Percentiles rank a stretch among this genome's conserved stretches.
phyloP scores from a whole-genome alignment of 2,329 filamentous ascomycete species.

The Simplicillium sp. region DNA sequence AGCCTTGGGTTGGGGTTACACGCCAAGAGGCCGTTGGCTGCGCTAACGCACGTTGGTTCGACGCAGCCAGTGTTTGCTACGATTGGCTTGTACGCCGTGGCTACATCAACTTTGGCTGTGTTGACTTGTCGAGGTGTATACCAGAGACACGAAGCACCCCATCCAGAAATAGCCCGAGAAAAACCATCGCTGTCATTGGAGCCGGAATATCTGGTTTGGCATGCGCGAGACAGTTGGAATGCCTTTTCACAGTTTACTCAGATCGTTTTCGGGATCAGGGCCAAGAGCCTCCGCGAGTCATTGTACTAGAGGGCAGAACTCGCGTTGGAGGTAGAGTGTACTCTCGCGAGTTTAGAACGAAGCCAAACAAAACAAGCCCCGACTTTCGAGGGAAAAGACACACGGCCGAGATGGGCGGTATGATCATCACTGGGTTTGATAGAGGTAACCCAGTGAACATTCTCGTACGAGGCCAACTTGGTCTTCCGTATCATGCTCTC shows the following conservation, averaged over 20 bases:
- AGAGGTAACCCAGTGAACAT: conserved; percentile 89
- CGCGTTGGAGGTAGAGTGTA: conserved; percentile 90
- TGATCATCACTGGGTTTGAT: conserved; percentile 97
- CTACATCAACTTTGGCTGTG: conserved; percentile 94
- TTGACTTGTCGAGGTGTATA: conserved; percentile 53
- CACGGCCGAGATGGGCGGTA: conserved; percentile 94
- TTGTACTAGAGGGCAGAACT: conserved; percentile 78
- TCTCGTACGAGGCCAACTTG: conserved; percentile 82
- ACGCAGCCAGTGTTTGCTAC: conserved; percentile 78
- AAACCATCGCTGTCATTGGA: conserved; percentile 77
- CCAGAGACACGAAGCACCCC: conserved; percentile 19
- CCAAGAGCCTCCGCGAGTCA: conserved; percentile 61
- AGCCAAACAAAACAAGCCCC: conserved; percentile 38
- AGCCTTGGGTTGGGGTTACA: conserved; percentile 73
- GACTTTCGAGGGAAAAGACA: conserved; percentile 50
- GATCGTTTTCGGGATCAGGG: conserved; percentile 54
- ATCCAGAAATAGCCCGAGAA: conserved; percentile 30
- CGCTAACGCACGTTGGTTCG: conserved; percentile 81
- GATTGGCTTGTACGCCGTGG: conserved; percentile 86
- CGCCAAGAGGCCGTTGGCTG: conserved; percentile 84
- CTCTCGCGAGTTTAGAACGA: conserved; percentile 61
- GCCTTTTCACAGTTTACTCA: conserved; percentile 72
- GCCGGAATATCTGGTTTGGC: conserved; percentile 91
- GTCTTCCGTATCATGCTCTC: conserved; percentile 75
- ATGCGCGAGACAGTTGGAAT: conserved; percentile 83